Conservation (phyloP, 352 stramenopile species). For the Pythium guiyangense region DNA sequence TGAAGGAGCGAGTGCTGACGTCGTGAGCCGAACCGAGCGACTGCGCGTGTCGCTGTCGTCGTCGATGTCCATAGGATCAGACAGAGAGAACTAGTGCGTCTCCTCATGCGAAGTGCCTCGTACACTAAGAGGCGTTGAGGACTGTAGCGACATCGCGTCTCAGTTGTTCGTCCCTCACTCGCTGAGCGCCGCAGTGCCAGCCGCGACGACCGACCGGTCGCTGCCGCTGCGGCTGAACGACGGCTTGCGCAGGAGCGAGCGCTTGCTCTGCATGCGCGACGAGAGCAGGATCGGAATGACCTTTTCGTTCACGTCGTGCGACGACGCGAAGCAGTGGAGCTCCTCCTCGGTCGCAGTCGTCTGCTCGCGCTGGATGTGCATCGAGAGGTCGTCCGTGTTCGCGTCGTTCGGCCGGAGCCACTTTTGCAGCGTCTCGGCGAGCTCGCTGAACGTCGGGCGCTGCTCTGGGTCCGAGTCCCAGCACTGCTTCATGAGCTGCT, state of each 20-base stretch:
- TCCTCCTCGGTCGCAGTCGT: conserved; percentile 35
- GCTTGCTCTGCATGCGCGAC: conserved; percentile 17
- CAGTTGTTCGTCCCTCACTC: background rate
- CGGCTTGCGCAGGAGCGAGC: conserved; percentile 15
- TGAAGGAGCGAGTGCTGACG: background rate
- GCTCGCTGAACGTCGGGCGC: conserved; percentile 55
- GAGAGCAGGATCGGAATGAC: conserved; percentile 59
- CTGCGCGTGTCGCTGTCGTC: no score
- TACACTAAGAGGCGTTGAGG: no score
- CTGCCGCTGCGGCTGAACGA: conserved; percentile 2
- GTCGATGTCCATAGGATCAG: no score
- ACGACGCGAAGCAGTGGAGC: conserved; percentile 57
- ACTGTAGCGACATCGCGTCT: no score
- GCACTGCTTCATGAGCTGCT: conserved; percentile 72
- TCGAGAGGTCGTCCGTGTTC: conserved; percentile 31
- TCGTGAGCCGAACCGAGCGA: no score
- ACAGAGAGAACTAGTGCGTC: no score
- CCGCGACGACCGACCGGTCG: conserved; percentile 1
- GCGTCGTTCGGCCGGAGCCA: conserved; percentile 35
- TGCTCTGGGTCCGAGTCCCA: conserved; percentile 69
- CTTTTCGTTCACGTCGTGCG: conserved; percentile 54
- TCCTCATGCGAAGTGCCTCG: no score
- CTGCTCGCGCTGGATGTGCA: conserved; percentile 49
- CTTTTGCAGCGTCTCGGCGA: conserved; percentile 51
- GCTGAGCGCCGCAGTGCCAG: background rate